Conservation (phyloP, 768 basidiomycete genomes). For the Psilocybe cubensis region DNA sequence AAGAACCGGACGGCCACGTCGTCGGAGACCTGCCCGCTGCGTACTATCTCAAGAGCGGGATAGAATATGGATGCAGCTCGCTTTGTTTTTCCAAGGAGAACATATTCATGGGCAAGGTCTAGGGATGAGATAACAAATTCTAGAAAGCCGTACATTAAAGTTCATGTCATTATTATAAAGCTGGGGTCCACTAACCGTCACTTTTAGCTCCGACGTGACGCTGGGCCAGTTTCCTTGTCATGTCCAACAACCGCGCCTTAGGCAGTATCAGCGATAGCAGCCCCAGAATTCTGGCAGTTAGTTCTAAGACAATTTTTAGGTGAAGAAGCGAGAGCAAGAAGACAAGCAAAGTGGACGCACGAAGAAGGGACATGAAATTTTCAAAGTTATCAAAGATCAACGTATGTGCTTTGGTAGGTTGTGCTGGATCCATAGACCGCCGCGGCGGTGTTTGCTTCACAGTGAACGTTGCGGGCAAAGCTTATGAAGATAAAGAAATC, state of each 20-base stretch:
- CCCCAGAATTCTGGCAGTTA: conserved; percentile 65
- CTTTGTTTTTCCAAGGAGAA: conserved; percentile 72
- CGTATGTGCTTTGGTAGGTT: conserved; percentile 4
- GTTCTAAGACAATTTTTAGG: conserved; percentile 40
- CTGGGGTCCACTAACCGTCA: conserved; percentile 44
- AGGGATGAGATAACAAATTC: conserved; percentile 67
- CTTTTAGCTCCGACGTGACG: conserved; percentile 40
- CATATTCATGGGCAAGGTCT: conserved; percentile 80
- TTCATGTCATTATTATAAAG: background rate
- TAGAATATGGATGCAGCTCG: conserved; percentile 70
- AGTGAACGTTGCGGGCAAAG: conserved; percentile 32
- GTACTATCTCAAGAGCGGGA: conserved; percentile 52
- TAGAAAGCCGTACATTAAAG: conserved; percentile 24
- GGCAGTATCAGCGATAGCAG: conserved; percentile 67
- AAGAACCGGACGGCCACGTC: conserved; percentile 58
- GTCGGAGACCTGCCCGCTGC: conserved; percentile 47
- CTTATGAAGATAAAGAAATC: conserved; percentile 24
- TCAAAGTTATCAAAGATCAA: conserved; percentile 44
- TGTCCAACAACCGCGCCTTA: conserved; percentile 69
- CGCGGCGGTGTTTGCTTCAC: conserved; percentile 29
- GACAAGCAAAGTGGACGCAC: conserved; percentile 39
- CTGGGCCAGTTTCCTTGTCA: conserved; percentile 65
- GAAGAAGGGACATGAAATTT: conserved; percentile 51
- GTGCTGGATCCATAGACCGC: conserved; percentile 19
- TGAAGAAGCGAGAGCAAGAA: background rate